These are phyloP conservation scores for Setomelanomma holmii DNA, from an alignment of 2,329 filamentous ascomycete species.

Conservation along the genomic window DNA sequence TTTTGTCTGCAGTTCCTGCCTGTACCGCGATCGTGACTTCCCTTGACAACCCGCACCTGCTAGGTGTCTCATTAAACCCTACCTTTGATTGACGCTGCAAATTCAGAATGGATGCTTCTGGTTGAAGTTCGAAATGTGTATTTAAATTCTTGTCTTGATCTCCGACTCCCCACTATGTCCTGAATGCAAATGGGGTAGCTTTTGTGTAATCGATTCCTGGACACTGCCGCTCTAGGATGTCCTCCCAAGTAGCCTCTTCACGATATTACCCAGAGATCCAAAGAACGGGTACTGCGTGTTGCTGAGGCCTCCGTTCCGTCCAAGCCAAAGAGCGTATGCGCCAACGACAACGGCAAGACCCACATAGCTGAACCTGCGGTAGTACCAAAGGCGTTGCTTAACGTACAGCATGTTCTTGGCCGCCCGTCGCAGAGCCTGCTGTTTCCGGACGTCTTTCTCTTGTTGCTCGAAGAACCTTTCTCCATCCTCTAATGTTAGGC, in stretches of 20 bases:
- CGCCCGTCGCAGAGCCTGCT: conserved; percentile 58
- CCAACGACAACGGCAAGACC: conserved; percentile 59
- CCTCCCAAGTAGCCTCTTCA: conserved; percentile 21
- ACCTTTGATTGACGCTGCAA: too few relatives aligned
- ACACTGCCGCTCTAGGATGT: conserved; percentile 1
- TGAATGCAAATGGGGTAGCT: not conserved
- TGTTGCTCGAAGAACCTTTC: conserved; percentile 73
- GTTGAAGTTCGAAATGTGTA: too few relatives aligned
- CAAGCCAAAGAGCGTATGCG: conserved; percentile 45
- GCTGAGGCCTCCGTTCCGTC: conserved; percentile 24
- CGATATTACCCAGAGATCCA: conserved; percentile 22
- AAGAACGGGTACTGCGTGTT: conserved; percentile 14
- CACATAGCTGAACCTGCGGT: conserved; percentile 65
- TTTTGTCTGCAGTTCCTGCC: too few relatives aligned
- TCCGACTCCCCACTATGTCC: not conserved
- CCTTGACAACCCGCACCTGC: too few relatives aligned
- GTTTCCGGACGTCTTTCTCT: conserved; percentile 71
- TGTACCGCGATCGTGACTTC: not conserved
- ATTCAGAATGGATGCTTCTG: too few relatives aligned
- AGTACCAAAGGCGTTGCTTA: conserved; percentile 65
- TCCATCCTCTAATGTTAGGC: conserved; percentile 71
- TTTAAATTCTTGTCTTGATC: too few relatives aligned
- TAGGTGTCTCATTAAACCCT: too few relatives aligned
- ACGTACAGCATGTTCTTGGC: conserved; percentile 48
- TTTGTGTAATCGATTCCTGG: not conserved